These are phyloP conservation scores for Candida insectorum DNA, from an alignment of 805 yeast genomes.

Conservation along the genomic window DNA sequence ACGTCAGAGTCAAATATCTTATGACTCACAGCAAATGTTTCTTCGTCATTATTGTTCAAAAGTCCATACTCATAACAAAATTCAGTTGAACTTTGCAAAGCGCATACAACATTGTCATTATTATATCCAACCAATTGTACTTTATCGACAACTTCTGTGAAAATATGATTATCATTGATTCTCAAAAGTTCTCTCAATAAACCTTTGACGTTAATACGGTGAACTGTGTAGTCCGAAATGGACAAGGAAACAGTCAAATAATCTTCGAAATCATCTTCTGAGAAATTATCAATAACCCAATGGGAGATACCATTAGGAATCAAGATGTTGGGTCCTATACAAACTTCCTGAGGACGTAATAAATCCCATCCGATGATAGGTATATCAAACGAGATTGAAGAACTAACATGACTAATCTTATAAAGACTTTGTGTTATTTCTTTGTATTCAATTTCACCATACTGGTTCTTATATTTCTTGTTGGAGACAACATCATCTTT, in stretches of 20 bases:
- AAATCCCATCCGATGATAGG: constrained; percentile 27
- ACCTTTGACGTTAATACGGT: constrained; percentile 31
- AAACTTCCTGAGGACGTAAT: constrained; percentile 19
- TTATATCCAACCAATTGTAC: constrained; percentile 14
- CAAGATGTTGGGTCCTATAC: constrained; percentile 28
- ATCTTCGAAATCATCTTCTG: constrained; percentile 16
- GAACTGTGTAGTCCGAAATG: constrained; percentile 35
- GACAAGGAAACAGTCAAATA: constrained; percentile 34
- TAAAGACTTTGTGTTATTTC: constrained; percentile 9
- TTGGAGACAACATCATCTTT: constrained; percentile 6
- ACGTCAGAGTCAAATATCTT: constrained; percentile 7
- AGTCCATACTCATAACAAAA: constrained; percentile 29
- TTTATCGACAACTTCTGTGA: constrained; percentile 5
- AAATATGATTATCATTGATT: constrained; percentile 4
- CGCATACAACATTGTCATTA: constrained; percentile 30
- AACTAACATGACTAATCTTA: constrained; percentile 28
- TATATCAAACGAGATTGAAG: constrained; percentile 28
- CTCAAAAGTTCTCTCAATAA: constrained; percentile 21
- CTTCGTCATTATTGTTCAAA: constrained; percentile 1
- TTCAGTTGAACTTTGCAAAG: constrained; percentile 22
- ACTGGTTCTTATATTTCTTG: constrained; percentile 1
- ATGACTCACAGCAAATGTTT: constrained; percentile 2
- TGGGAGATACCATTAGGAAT: constrained; percentile 34
- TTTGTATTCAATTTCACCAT: constrained; percentile 4
- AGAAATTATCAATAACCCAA: constrained; percentile 17